Base-by-base conservation (phyloP, 441 rosid genomes). In the Eutrema salsugineum region DNA sequence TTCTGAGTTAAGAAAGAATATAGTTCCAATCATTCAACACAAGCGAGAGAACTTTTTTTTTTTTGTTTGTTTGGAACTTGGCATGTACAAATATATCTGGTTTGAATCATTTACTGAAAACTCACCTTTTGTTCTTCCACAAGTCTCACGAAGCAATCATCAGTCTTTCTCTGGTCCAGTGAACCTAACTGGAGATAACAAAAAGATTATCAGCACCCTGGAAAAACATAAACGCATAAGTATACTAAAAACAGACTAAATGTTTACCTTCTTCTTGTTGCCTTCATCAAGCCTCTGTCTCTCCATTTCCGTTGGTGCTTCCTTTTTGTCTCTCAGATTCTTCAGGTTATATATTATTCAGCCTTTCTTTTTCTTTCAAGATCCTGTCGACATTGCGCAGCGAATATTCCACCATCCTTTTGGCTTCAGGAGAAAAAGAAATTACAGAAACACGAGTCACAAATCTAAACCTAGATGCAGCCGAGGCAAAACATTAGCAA, bases 201-300 rank as follows among this genome's bases (percentile, higher is more conserved):
- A 53, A 17, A 66, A 33, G 33, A 71, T 27, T 19, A 66, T 77
- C 59, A 72, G 54, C 11, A 47, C 28, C 30, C 39, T 70, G 22
- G n/a, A 63, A 75, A 75, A 35, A 53, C 38, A 62, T 24, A 43
- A 39, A 60, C 15, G 32, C 46, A 15, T 59, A 17, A 68, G 48
- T 44, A 36, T 53, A 53, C 35, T 42, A 47, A 11, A 11, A 47
- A 66, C 8, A 24, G 17, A 56, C 66, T 9, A 57, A 69, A 43
- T 27, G 53, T 51, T 51, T 35, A 87, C 99, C 91, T 84, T 84
- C 83, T 78, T 78, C 84, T 77, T 91, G 30, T 91, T 91, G 30
- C 90, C 97, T 73, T 90, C 97, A 28, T 87, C 90, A 76, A 88
- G 97, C 77, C 83, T 84, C 76, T 87, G 90, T 68, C 90, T 86